Percentiles rank a stretch among this genome's conserved stretches.
Evolutionary conservation across 1,139 yeast genomes (phyloP).

Genomic region (Williopsis jadinii): DNA sequence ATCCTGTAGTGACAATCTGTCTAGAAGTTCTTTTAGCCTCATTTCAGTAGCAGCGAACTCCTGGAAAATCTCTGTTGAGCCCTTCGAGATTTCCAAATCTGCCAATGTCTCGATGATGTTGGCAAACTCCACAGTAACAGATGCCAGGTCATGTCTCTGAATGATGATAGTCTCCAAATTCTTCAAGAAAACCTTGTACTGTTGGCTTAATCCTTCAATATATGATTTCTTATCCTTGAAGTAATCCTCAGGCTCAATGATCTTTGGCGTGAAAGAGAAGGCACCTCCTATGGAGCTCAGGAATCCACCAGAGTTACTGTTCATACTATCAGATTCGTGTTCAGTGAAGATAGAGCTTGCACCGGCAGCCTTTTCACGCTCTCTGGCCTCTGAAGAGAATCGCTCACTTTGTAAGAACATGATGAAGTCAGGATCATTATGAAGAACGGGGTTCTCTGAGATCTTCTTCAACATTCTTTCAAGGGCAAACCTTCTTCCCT

Average conservation of each 20-base stretch:
- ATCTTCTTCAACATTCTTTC: slow-evolving; percentile 81
- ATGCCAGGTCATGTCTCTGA: slow-evolving; percentile 70
- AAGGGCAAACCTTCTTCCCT: slow-evolving; percentile 76
- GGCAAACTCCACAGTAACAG: slow-evolving; percentile 59
- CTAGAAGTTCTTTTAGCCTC: slow-evolving; percentile 67
- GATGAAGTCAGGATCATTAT: slow-evolving; percentile 67
- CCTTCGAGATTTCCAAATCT: slow-evolving; percentile 66
- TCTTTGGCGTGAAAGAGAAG: slow-evolving; percentile 47
- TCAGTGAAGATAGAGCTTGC: slow-evolving; percentile 36
- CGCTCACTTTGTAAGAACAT: slow-evolving; percentile 73
- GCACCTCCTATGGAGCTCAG: slow-evolving; percentile 29
- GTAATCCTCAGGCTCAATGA: slow-evolving; percentile 73
- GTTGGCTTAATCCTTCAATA: slow-evolving; percentile 66
- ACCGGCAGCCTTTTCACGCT: slow-evolving; percentile 45
- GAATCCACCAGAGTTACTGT: slow-evolving; percentile 22
- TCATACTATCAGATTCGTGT: slow-evolving; percentile 21
- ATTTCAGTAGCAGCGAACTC: slow-evolving; percentile 68
- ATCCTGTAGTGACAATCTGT: slow-evolving; percentile 79
- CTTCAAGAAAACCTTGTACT: slow-evolving; percentile 60
- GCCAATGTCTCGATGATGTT: slow-evolving; percentile 50
- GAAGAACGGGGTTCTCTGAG: slow-evolving; percentile 46
- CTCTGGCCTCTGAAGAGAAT: slow-evolving; percentile 59
- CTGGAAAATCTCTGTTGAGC: slow-evolving; percentile 52
- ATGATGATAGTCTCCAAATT: slow-evolving; percentile 69
- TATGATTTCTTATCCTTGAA: slow-evolving; percentile 64